A percentile compares a stretch with the other conserved stretches of the same genome.
These are phyloP conservation scores for Penicillium psychrofluorescens DNA, from an alignment of 495 filamentous ascomycete species.

Conservation along the genomic window DNA sequence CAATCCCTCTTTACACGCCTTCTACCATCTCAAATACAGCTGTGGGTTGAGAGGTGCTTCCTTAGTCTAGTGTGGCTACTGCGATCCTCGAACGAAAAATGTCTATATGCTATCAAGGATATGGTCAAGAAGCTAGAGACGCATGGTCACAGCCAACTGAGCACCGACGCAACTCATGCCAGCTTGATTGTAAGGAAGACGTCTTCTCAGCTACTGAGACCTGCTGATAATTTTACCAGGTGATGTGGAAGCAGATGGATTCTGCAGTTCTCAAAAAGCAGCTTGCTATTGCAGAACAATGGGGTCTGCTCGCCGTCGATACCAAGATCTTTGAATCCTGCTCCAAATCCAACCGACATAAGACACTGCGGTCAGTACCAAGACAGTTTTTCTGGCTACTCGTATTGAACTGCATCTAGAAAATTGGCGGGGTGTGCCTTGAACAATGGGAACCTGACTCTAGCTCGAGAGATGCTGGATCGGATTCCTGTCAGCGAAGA, in stretches of 20 bases:
- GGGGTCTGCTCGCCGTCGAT: conserved; percentile 61
- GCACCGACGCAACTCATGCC: conserved; percentile 56
- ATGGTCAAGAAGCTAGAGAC: conserved; percentile 31
- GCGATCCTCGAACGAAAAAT: conserved; percentile 11
- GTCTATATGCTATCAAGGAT: conserved; percentile 21
- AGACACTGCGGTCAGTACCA: conserved; percentile 56
- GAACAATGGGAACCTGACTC: conserved; percentile 41
- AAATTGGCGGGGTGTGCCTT: conserved; percentile 65
- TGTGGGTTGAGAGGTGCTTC: conserved; percentile 58
- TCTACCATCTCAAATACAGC: conserved; percentile 28
- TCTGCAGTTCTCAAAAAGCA: conserved; percentile 43
- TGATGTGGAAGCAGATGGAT: conserved; percentile 74
- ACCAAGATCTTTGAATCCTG: conserved; percentile 58
- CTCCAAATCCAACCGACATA: conserved; percentile 54
- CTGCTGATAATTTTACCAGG: conserved; percentile 31
- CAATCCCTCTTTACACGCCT: conserved; percentile 48
- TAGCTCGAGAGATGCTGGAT: conserved; percentile 47
- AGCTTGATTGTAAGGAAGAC: conserved; percentile 55
- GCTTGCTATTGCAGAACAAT: conserved; percentile 51
- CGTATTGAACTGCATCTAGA: conserved; percentile 33
- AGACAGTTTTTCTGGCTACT: neutral
- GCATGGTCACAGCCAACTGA: conserved; percentile 28
- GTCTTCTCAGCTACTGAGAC: neutral
- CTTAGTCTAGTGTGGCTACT: conserved; percentile 56
- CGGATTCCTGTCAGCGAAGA: conserved; percentile 50